Conservation (phyloP, 768 basidiomycete species). For the Cystobasidium ongulense region DNA sequence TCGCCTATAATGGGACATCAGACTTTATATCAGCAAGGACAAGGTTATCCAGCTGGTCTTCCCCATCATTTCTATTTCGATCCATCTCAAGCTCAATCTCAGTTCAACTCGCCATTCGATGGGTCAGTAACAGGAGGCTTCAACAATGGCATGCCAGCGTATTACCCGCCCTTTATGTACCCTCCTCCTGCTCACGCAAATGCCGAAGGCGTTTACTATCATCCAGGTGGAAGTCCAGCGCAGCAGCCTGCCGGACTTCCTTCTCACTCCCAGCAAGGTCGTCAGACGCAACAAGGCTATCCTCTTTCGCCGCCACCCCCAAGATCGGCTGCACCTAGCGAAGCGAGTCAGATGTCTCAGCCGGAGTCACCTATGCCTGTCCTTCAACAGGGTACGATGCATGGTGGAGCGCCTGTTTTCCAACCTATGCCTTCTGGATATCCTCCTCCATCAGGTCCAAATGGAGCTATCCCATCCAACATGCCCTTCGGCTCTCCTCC, state of each 20-base stretch:
- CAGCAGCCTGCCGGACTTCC: background rate
- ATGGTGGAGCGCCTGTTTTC: background rate
- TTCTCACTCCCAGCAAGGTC: background rate
- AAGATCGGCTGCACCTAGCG: background rate
- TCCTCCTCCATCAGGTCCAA: background rate
- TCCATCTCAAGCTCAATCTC: background rate
- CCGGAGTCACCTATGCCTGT: background rate
- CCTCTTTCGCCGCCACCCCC: background rate
- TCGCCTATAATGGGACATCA: background rate
- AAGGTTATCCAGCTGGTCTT: background rate
- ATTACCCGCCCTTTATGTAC: background rate
- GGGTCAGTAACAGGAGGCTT: background rate
- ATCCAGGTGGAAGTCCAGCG: background rate
- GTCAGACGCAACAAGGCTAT: background rate
- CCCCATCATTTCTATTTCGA: background rate
- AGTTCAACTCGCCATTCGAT: background rate
- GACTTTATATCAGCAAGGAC: background rate
- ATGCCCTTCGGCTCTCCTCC: background rate
- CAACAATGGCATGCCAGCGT: background rate
- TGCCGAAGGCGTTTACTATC: background rate
- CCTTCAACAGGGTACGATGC: background rate
- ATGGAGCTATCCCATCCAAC: background rate
- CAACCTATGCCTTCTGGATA: background rate
- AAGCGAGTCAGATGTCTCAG: conserved; percentile 5
- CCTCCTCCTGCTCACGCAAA: background rate